Percentiles rank a stretch among this genome's conserved stretches.
Conservation (phyloP, 331 rosid species). For the Prunus yedoensis region DNA sequence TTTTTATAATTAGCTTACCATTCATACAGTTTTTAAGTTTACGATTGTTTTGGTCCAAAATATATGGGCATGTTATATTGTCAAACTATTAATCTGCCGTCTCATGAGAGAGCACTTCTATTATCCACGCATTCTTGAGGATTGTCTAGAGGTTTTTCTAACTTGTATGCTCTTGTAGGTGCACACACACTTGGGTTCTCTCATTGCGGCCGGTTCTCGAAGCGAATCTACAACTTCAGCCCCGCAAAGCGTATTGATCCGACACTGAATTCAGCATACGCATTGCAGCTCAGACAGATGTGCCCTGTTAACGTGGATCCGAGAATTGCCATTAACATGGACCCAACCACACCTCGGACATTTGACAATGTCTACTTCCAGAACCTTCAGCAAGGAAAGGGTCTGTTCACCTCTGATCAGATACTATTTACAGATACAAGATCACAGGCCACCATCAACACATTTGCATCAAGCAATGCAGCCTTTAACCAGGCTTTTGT, state of each 20-base stretch:
- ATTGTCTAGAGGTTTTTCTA: background rate
- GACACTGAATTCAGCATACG: constrained; percentile 27
- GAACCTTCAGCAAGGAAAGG: constrained; percentile 46
- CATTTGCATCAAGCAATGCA: constrained; percentile 28
- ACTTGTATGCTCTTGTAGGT: constrained; percentile 17
- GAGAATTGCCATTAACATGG: constrained; percentile 48
- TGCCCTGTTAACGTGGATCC: constrained; percentile 41
- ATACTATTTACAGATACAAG: constrained; percentile 32
- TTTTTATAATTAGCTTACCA: background rate
- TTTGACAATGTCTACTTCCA: constrained; percentile 41
- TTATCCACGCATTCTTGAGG: too few relatives aligned
- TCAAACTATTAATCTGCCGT: background rate
- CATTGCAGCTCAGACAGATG: constrained; percentile 40
- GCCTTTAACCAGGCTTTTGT: constrained; percentile 40
- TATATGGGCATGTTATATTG: background rate
- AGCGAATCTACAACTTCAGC: constrained; percentile 39
- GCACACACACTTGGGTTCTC: constrained; percentile 44
- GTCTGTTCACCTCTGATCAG: constrained; percentile 44
- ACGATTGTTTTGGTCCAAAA: background rate
- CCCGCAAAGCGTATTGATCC: constrained; percentile 23
- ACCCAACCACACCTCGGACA: constrained; percentile 34
- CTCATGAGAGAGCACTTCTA: background rate
- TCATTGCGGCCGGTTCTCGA: constrained; percentile 37
- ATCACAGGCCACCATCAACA: constrained; percentile 25
- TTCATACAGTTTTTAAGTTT: background rate